Evolutionary conservation across 768 basidiomycete genomes (phyloP).

Genomic region (Boletus speciosus): DNA sequence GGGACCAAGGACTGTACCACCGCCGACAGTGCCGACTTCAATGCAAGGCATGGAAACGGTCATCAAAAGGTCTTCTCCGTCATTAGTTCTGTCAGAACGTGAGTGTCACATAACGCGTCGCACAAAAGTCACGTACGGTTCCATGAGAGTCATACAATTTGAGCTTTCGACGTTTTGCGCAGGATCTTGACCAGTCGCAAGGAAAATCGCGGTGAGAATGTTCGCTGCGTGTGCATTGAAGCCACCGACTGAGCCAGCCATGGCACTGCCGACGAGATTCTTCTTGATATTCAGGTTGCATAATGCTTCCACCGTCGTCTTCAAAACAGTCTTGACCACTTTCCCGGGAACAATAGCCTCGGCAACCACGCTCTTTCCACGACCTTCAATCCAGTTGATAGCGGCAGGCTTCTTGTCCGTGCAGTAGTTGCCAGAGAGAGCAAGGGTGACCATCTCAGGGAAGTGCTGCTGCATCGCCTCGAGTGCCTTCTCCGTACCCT

Average conservation of each 20-base stretch:
- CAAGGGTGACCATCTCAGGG: constrained; percentile 88
- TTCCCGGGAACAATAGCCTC: constrained; percentile 91
- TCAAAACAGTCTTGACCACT: constrained; percentile 84
- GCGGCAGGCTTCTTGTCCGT: constrained; percentile 99
- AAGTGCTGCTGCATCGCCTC: constrained; percentile 73
- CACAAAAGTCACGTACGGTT: constrained; percentile 60
- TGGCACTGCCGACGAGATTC: constrained; percentile 94
- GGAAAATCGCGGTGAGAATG: constrained; percentile 90
- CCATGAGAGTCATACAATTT: constrained; percentile 98
- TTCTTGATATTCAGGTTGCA: constrained; percentile 95
- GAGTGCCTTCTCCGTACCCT: constrained; percentile 94
- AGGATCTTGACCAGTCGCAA: constrained; percentile 98
- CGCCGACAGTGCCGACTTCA: constrained; percentile 97
- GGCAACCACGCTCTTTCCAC: constrained; percentile 96
- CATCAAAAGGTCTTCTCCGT: constrained; percentile 86
- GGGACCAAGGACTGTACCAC: constrained; percentile 89
- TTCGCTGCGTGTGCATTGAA: constrained; percentile 99
- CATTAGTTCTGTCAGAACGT: constrained; percentile 61
- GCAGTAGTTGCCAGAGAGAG: constrained; percentile 96
- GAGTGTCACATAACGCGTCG: constrained; percentile 1
- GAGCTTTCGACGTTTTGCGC: constrained; percentile 99
- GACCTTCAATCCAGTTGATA: constrained; percentile 99
- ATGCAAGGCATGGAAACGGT: constrained; percentile 98
- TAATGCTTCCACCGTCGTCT: constrained; percentile 88
- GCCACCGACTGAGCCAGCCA: constrained; percentile 97